Percentiles rank a stretch among this genome's conserved stretches.
These are phyloP conservation scores for Naumovozyma dairenensis DNA, from an alignment of 805 yeast genomes.

Conservation along the genomic window DNA sequence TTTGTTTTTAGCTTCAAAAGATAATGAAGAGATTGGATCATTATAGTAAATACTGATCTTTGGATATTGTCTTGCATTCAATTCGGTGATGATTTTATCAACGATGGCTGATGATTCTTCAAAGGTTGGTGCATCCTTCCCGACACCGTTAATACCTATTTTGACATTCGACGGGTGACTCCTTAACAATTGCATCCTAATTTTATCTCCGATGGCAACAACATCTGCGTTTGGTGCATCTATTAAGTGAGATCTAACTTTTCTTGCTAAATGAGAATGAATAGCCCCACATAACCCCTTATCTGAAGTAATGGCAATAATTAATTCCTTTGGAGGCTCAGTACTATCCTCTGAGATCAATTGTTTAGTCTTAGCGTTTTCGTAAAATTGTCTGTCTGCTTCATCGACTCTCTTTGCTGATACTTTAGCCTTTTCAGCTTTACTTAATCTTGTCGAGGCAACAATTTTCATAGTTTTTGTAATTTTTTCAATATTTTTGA, in stretches of 20 bases:
- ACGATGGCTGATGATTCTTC: conserved; percentile 81
- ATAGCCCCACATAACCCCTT: conserved; percentile 98
- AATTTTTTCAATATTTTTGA: conserved; percentile 97
- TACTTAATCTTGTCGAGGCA: conserved; percentile 91
- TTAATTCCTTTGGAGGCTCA: conserved; percentile 50
- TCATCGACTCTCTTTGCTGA: conserved; percentile 76
- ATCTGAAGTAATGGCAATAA: conserved; percentile 88
- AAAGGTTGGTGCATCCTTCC: conserved; percentile 95
- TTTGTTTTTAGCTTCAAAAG: conserved; percentile 75
- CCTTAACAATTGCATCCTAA: conserved; percentile 81
- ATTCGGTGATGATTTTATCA: conserved; percentile 61
- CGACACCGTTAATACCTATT: conserved; percentile 80
- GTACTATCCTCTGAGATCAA: conserved; percentile 34
- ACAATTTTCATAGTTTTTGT: conserved; percentile 99
- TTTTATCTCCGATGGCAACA: conserved; percentile 90
- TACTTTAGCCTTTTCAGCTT: conserved; percentile 92
- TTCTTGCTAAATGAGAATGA: conserved; percentile 89
- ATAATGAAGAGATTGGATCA: conserved; percentile 76
- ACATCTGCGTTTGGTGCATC: conserved; percentile 64
- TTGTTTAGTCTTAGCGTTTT: conserved; percentile 68
- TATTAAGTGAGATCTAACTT: conserved; percentile 57
- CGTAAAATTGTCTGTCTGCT: conserved; percentile 70
- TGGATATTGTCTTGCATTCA: conserved; percentile 41
- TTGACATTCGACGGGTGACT: conserved; percentile 59
- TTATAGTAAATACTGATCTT: conserved; percentile 77